Conservation (phyloP, 1,284 basidiomycete genomes). For the Leccinum fallax region DNA sequence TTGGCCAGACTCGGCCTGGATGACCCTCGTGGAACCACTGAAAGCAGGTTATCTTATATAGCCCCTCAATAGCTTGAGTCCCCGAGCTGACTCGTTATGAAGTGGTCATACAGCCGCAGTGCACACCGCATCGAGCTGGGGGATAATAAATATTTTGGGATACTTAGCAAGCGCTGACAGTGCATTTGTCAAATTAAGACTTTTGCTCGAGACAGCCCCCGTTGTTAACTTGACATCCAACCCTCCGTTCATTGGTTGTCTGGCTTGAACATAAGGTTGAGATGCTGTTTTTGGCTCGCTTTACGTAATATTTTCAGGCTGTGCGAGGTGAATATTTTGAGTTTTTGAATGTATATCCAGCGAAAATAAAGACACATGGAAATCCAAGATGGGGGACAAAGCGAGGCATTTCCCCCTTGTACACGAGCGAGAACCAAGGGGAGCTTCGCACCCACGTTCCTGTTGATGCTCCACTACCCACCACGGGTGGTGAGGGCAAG, state of each 20-base stretch:
- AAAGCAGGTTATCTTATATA: conserved; percentile 3
- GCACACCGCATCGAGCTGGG: not conserved
- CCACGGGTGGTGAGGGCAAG: conserved; percentile 18
- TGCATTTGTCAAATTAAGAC: not conserved
- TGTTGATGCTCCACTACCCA: conserved; percentile 23
- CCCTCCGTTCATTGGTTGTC: not conserved
- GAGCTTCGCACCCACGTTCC: conserved; percentile 34
- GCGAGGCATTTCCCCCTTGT: conserved; percentile 14
- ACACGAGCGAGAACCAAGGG: conserved; percentile 15
- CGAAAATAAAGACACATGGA: conserved; percentile 8
- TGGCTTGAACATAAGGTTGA: not conserved
- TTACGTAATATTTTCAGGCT: not conserved
- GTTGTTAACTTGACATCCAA: conserved; percentile 1
- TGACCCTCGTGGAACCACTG: conserved; percentile 4
- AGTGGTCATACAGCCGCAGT: not conserved
- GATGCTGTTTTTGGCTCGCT: not conserved
- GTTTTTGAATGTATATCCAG: not conserved
- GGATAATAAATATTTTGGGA: not conserved
- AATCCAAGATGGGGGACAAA: conserved; percentile 12
- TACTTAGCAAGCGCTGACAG: not conserved
- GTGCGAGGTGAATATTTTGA: not conserved
- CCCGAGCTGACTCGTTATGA: conserved; percentile 6
- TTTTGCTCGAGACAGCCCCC: conserved; percentile 4
- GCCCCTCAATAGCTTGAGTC: not conserved
- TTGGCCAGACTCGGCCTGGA: not conserved